Conservation (phyloP, 179 eudicot genomes). For the Nepenthes alata region DNA sequence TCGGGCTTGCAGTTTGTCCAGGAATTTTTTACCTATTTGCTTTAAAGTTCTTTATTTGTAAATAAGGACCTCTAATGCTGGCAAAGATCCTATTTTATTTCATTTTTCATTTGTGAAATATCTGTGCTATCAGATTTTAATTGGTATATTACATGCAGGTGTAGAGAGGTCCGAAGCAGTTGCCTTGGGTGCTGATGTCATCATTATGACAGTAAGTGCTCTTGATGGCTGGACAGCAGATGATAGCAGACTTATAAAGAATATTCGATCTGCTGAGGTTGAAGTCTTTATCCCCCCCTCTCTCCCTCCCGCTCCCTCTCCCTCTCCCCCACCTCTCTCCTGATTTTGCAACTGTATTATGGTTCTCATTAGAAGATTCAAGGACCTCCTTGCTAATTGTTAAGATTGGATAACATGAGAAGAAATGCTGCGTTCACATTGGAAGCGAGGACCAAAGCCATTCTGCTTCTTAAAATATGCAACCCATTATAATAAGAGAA, state of each 20-base stretch:
- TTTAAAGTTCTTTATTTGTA: too few species aligned
- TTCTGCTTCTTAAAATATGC: too few species aligned
- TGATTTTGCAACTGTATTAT: too few species aligned
- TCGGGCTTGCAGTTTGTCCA: too few species aligned
- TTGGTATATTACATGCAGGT: constrained; percentile 29
- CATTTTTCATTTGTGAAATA: background rate
- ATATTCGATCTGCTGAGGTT: constrained; percentile 71
- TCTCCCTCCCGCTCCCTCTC: background rate
- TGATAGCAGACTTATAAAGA: constrained; percentile 59
- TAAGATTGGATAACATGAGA: too few species aligned
- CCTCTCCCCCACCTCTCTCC: background rate
- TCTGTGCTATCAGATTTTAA: background rate
- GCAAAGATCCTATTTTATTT: background rate
- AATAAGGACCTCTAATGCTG: background rate
- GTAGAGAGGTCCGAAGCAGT: constrained; percentile 95
- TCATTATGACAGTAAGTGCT: constrained; percentile 76
- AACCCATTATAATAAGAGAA: too few species aligned
- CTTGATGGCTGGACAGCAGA: constrained; percentile 88
- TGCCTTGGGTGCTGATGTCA: constrained; percentile 77
- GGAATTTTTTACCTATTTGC: too few species aligned
- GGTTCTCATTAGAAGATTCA: too few species aligned
- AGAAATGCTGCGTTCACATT: too few species aligned
- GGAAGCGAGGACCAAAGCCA: too few species aligned
- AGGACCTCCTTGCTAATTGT: too few species aligned
- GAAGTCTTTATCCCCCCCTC: background rate